phyloP scores from a whole-genome alignment of 805 yeast species.

The Clavispora phyllophila region DNA sequence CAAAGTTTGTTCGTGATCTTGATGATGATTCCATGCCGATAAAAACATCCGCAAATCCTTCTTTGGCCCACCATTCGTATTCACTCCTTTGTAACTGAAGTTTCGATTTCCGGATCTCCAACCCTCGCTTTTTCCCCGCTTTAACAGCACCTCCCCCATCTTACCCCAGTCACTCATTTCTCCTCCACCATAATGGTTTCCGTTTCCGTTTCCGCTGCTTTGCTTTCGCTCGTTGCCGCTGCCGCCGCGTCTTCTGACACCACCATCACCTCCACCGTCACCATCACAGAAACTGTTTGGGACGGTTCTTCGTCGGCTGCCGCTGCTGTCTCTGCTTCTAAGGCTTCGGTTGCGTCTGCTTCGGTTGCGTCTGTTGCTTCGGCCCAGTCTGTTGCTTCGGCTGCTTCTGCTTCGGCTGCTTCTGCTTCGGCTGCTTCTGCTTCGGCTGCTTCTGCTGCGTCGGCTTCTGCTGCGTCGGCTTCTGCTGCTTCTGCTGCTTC shows the following conservation, averaged over 20 bases:
- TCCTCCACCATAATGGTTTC: neutral
- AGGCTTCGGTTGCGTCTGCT: slow-evolving; percentile 5
- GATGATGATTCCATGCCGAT: neutral
- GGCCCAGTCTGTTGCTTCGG: slow-evolving; percentile 12
- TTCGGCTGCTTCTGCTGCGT: neutral
- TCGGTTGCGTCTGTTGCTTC: slow-evolving; percentile 10
- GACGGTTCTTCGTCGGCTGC: slow-evolving; percentile 23
- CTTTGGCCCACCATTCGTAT: neutral
- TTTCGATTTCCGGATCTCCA: neutral
- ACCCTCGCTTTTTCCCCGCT: neutral
- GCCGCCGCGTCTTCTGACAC: slow-evolving; percentile 12
- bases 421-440: slow-evolving; percentile 15
- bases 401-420: slow-evolving; percentile 6
- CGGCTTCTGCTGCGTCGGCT: slow-evolving; percentile 5
- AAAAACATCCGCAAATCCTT: neutral
- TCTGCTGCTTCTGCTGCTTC: slow-evolving; percentile 8
- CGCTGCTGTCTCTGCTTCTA: slow-evolving; percentile 13
- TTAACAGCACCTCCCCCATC: neutral
- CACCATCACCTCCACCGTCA: slow-evolving; percentile 25
- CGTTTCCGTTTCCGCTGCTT: neutral
- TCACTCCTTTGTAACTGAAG: neutral
- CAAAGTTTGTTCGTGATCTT: neutral
- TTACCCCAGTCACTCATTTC: slow-evolving; percentile 4
- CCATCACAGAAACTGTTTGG: slow-evolving; percentile 25
- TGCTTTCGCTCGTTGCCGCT: slow-evolving; percentile 7